A percentile compares a stretch with the other conserved stretches of the same genome.
These are phyloP conservation scores for Cercospora sojina DNA, from an alignment of 2,329 filamentous ascomycete species.

Conservation along the genomic window DNA sequence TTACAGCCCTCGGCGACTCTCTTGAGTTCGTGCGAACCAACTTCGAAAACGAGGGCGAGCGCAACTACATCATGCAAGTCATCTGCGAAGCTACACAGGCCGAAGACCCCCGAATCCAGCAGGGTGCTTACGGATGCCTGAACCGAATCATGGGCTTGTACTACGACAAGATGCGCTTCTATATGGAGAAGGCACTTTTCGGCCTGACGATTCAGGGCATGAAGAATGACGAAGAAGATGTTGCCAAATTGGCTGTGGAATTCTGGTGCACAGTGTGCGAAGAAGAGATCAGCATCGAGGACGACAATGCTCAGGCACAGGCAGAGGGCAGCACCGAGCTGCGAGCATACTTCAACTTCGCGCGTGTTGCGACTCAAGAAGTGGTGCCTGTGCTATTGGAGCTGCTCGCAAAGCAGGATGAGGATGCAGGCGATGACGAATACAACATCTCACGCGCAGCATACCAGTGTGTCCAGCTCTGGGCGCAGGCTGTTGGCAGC, in stretches of 20 bases:
- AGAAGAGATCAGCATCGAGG: conserved; percentile 96
- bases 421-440: conserved; percentile 94
- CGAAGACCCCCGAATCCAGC: conserved; percentile 84
- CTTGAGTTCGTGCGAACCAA: conserved; percentile 97
- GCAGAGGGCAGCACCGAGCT: conserved; percentile 77
- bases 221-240: conserved; percentile 97
- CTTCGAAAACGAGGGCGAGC: conserved; percentile 98
- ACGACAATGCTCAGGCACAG: conserved; percentile 78
- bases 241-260: conserved; percentile 95
- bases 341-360: conserved; percentile 94
- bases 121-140: conserved; percentile 92
- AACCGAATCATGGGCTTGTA: conserved; percentile 99
- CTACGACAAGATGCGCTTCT: conserved; percentile 99
- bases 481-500: conserved; percentile 84
- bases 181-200: conserved; percentile 99
- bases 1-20: conserved; percentile 91
- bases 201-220: conserved; percentile 96
- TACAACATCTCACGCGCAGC: conserved; percentile 95
- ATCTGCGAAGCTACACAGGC: conserved; percentile 98
- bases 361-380: conserved; percentile 85
- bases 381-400: conserved; percentile 88
- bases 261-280: conserved; percentile 99
- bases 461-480: conserved; percentile 95
- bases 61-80: conserved; percentile 99
- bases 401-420: conserved; percentile 93